Percentiles rank a stretch among this genome's conserved stretches.
Evolutionary conservation across 257 asterid genomes (phyloP).

Genomic region (Nicotiana sylvestris): DNA sequence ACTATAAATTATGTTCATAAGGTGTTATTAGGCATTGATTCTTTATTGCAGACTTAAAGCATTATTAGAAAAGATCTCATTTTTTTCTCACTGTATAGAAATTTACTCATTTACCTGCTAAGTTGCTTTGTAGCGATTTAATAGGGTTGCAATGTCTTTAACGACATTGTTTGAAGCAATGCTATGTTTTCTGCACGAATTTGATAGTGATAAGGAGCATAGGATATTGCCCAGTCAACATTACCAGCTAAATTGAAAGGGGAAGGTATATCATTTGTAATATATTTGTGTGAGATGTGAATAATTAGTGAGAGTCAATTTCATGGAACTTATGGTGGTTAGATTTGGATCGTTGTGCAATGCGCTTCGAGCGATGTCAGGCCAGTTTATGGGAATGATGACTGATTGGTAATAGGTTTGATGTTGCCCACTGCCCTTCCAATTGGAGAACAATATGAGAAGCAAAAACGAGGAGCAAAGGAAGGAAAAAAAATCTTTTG

Average conservation of each 20-base stretch:
- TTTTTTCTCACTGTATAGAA: neutral
- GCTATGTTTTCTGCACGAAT: neutral
- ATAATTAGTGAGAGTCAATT: neutral
- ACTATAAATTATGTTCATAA: neutral
- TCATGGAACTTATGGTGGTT: neutral
- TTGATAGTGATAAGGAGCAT: neutral
- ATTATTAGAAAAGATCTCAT: neutral
- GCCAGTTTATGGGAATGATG: neutral
- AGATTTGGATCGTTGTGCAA: neutral
- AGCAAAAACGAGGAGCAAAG: neutral
- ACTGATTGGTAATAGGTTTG: neutral
- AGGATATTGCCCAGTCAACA: neutral
- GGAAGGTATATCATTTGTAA: neutral
- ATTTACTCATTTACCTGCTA: neutral
- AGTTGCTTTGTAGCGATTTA: neutral
- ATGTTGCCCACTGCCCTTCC: neutral
- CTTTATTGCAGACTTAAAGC: neutral
- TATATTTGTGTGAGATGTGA: neutral
- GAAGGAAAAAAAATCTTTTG: neutral
- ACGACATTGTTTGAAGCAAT: neutral
- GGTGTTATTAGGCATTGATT: neutral
- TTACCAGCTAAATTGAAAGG: neutral
- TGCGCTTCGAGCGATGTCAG: neutral
- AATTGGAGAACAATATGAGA: neutral
- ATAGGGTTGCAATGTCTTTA: neutral